These are phyloP conservation scores for Hippophae tibetana DNA, from an alignment of 306 rosid genomes.

Conservation along the genomic window DNA sequence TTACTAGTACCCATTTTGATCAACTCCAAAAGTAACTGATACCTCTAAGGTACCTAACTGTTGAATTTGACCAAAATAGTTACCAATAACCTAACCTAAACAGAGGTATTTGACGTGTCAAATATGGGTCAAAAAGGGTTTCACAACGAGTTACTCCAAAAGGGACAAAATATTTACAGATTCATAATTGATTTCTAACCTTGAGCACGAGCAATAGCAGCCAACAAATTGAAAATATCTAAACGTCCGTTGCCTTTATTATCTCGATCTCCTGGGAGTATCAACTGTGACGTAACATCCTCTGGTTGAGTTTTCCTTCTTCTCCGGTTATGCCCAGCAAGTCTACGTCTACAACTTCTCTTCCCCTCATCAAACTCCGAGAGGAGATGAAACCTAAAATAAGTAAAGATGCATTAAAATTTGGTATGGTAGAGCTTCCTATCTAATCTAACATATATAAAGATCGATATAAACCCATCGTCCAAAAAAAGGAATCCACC, in stretches of 20 bases:
- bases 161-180: not conserved
- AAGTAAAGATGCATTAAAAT: conserved; percentile 1
- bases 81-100: not conserved
- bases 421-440: not conserved
- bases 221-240: conserved; percentile 59
- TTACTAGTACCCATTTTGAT: no score
- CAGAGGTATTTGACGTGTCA: not conserved
- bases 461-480: no score
- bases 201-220: conserved; percentile 60
- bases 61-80: no score
- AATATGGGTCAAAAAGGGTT: not conserved
- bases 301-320: conserved; percentile 75
- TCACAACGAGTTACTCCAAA: no score
- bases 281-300: conserved; percentile 44
- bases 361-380: conserved; percentile 85
- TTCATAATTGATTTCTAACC: conserved; percentile 29
- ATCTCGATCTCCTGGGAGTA: conserved; percentile 30
- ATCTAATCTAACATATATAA: not conserved
- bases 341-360: conserved; percentile 81
- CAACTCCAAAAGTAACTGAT: no score
- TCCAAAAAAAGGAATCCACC: no score
- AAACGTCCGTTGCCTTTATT: conserved; percentile 30
- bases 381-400: conserved; percentile 61
- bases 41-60: no score
- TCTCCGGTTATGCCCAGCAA: conserved; percentile 85